Base-by-base conservation (phyloP, 371 early-diverging fungal species). In the Cladochytrium tenue region DNA sequence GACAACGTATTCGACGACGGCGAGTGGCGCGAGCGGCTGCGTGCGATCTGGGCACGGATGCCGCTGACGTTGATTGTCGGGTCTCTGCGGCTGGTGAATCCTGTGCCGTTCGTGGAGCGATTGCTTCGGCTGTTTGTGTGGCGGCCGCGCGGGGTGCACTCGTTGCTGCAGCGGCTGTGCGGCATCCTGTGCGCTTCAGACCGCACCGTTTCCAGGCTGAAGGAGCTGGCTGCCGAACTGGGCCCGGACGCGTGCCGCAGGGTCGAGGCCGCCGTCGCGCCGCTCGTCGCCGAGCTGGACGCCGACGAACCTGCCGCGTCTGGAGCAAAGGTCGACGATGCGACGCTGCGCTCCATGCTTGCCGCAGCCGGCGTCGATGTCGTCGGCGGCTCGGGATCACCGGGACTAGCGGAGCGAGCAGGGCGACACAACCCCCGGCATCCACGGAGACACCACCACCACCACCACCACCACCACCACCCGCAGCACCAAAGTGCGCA, bases 101-200 rank as follows among this genome's bases (percentile, higher is more conserved):
- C 75, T 63, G 62, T 70, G 15, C 76, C 76, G 23, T 76, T 76
- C 56, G 63, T 76, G n/a, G 73, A 76, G 20, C 63, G 67, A 2
- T 43, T 72, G 3, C 63, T 76, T 27, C 55, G 63, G 28, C 25
- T 76, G 25, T 76, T 76, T 56, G 64, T 72, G 50, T 76, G 76
- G 76, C 63, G 64, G 31, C 76, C 76, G 3, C 68, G 67, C 15
- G 71, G 71, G 25, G 43, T 70, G 52, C 58, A 65, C 53, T 76
- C 76, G 2, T 67, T 76, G 13, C 63, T 76, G 7, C 70, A 70
- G 53, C 36, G 51, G 5, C 64, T 76, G 27, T 67, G 68, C 1
- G 70, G 53, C 4, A 69, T 72, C 32, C 52, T 76, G 25, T 67
- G 67, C 53, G 64, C 63, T 15, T 17, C 51, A 28, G 66, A 66